These are phyloP conservation scores for Phytophthora citricola DNA, from an alignment of 352 stramenopile species.

Conservation along the genomic window DNA sequence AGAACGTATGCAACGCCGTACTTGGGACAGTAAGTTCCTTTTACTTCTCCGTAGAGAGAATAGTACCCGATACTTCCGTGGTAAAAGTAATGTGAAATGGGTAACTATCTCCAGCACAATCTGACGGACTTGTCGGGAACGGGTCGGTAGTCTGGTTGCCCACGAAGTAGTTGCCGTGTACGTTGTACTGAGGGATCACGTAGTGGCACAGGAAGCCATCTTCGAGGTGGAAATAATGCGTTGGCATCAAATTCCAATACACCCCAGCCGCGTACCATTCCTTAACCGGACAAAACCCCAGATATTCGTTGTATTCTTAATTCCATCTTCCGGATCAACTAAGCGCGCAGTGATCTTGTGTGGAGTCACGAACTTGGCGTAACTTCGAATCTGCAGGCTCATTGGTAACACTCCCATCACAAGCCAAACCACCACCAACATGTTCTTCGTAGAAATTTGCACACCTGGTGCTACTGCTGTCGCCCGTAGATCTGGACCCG, in stretches of 20 bases:
- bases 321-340: neutral
- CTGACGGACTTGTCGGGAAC: conserved; percentile 3
- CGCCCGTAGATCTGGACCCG: neutral
- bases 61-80: conserved; percentile 26
- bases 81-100: conserved; percentile 26
- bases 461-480: neutral
- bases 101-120: conserved; percentile 14
- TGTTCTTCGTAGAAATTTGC: conserved; percentile 1
- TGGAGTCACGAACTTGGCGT: conserved; percentile 20
- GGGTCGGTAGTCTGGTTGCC: conserved; percentile 9
- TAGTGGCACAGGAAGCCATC: conserved; percentile 22
- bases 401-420: conserved; percentile 26
- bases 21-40: conserved; percentile 22
- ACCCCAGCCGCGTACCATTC: conserved; percentile 20
- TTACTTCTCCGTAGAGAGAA: conserved; percentile 21
- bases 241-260: conserved; percentile 29
- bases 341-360: conserved; percentile 23
- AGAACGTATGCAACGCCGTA: conserved; percentile 11
- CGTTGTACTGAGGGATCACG: conserved; percentile 30
- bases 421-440: conserved; percentile 21
- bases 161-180: conserved; percentile 22
- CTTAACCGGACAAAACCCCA: conserved; percentile 16
- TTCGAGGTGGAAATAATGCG: conserved; percentile 12
- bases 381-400: conserved; percentile 39
- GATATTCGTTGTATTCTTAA: conserved; percentile 8